Percentiles rank a stretch among this genome's conserved stretches.
Conservation (phyloP, 164 flowering plant genomes). For the grape (Vitis vinifera) region DNA sequence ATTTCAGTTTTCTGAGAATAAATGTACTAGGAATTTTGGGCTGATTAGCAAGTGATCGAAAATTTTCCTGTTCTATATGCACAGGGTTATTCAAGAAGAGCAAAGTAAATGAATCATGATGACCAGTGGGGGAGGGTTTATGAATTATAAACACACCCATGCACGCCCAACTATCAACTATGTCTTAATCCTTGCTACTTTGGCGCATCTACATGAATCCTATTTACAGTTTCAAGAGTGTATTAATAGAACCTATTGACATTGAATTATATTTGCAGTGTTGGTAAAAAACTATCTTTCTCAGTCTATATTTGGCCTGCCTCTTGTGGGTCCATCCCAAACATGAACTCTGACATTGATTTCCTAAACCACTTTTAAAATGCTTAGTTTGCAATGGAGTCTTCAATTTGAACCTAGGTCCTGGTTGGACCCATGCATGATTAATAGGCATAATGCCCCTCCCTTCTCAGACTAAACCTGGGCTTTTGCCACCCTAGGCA, state of each 20-base stretch:
- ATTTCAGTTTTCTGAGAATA: background rate
- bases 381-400: background rate
- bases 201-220: no score
- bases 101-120: background rate
- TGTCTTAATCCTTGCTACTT: no score
- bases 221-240: no score
- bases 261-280: no score
- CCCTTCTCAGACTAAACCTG: background rate
- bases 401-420: background rate
- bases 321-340: no score
- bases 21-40: background rate
- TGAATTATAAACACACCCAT: background rate
- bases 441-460: background rate
- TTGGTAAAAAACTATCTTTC: no score
- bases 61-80: background rate
- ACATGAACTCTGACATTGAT: no score
- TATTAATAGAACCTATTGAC: no score
- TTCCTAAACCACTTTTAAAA: background rate
- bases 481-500: background rate
- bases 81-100: background rate
- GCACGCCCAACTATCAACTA: no score
- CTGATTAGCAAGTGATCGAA: background rate
- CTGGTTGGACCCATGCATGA: background rate
- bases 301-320: no score
- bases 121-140: background rate